phyloP scores from a whole-genome alignment of 2,329 filamentous ascomycete species.

The Sporothrix inflata region DNA sequence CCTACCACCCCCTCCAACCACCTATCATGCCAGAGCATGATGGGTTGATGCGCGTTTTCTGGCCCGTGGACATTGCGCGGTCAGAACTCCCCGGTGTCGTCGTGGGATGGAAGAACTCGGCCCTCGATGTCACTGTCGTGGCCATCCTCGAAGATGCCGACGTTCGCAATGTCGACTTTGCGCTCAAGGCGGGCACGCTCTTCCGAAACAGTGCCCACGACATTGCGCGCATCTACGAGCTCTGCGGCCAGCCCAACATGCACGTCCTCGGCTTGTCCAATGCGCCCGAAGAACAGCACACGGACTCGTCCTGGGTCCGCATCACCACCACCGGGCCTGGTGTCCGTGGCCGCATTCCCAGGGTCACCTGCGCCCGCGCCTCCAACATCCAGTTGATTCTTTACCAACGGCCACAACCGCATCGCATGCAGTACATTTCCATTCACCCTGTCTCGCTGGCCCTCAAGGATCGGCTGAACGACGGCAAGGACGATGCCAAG shows the following conservation, averaged over 20 bases:
- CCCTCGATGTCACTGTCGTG: slow-evolving; percentile 86
- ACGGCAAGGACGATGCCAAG: slow-evolving; percentile 28
- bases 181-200: slow-evolving; percentile 79
- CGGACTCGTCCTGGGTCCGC: slow-evolving; percentile 70
- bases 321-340: slow-evolving; percentile 58
- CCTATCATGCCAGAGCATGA: slow-evolving; percentile 72
- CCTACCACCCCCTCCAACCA: slow-evolving; percentile 40
- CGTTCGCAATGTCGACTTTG: slow-evolving; percentile 82
- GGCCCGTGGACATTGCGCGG: slow-evolving; percentile 82
- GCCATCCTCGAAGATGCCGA: slow-evolving; percentile 89
- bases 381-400: slow-evolving; percentile 84
- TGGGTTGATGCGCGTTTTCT: slow-evolving; percentile 97
- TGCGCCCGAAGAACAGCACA: slow-evolving; percentile 44
- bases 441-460: slow-evolving; percentile 86
- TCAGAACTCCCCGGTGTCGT: slow-evolving; percentile 79
- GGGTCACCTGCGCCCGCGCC: slow-evolving; percentile 71
- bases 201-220: slow-evolving; percentile 82
- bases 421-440: slow-evolving; percentile 95
- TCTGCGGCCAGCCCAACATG: slow-evolving; percentile 82
- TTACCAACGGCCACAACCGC: slow-evolving; percentile 83
- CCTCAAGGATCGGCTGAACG: slow-evolving; percentile 68
- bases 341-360: slow-evolving; percentile 58
- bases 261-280: slow-evolving; percentile 87
- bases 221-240: slow-evolving; percentile 75
- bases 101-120: slow-evolving; percentile 94